Conservation (phyloP, 176 grass and related monocot species). For the Lolium rigidum region DNA sequence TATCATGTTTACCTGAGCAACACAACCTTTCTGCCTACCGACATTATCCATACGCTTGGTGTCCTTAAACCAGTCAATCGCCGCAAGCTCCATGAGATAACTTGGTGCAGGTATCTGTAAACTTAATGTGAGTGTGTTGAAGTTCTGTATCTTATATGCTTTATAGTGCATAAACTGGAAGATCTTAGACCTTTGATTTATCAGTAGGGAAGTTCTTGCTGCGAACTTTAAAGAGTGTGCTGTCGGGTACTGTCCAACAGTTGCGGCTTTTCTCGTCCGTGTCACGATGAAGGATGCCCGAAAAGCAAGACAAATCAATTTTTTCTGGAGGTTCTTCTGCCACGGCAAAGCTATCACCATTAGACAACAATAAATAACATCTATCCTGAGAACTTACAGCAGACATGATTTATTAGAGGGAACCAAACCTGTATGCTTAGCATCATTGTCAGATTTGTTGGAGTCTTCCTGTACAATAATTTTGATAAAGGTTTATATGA, state of each 20-base stretch:
- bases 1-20: slow-evolving; percentile 65
- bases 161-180: slow-evolving; percentile 16
- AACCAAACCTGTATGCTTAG: slow-evolving; percentile 62
- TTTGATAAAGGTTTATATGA: slow-evolving; percentile 39
- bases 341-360: slow-evolving; percentile 21
- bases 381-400: background rate
- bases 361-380: slow-evolving; percentile 16
- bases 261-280: slow-evolving; percentile 73
- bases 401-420: background rate
- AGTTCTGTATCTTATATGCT: slow-evolving; percentile 9
- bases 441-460: slow-evolving; percentile 56
- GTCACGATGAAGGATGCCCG: slow-evolving; percentile 65
- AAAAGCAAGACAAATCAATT: slow-evolving; percentile 82
- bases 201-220: slow-evolving; percentile 82
- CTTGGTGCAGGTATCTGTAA: slow-evolving; percentile 81
- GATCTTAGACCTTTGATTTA: slow-evolving; percentile 84
- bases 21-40: slow-evolving; percentile 67
- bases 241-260: slow-evolving; percentile 85
- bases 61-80: slow-evolving; percentile 88
- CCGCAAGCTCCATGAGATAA: slow-evolving; percentile 87
- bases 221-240: slow-evolving; percentile 90
- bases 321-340: slow-evolving; percentile 63
- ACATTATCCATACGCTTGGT: slow-evolving; percentile 91
- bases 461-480: slow-evolving; percentile 54
- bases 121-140: slow-evolving; percentile 9